A percentile compares a stretch with the other conserved stretches of the same genome.
Conservation (phyloP, 108 stramenopile species). For the Pseudonitzschia pungens region DNA sequence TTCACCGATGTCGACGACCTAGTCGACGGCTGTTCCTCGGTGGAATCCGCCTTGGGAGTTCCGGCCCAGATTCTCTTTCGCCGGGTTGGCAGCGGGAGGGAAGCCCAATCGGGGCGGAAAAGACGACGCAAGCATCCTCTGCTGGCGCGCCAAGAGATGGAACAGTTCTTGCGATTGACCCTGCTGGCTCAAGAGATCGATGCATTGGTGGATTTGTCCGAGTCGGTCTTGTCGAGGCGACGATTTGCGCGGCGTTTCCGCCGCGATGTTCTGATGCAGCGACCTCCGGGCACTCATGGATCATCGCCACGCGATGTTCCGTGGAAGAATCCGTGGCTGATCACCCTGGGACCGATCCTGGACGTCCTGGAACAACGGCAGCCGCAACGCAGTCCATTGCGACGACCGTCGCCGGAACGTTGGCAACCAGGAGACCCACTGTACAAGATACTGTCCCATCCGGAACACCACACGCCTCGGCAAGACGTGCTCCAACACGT, state of each 20-base stretch:
- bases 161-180: slow-evolving; percentile 30
- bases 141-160: slow-evolving; percentile 32
- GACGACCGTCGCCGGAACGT: not conserved
- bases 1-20: not conserved
- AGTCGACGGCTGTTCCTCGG: slow-evolving; percentile 1
- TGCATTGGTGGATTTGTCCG: slow-evolving; percentile 18
- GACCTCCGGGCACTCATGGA: not conserved
- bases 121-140: slow-evolving; percentile 16
- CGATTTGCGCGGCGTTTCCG: not conserved
- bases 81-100: slow-evolving; percentile 3
- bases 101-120: not conserved
- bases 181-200: slow-evolving; percentile 41
- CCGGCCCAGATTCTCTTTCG: slow-evolving; percentile 33
- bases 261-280: not conserved
- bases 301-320: not conserved
- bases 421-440: not conserved
- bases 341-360: slow-evolving; percentile 10
- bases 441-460: not conserved
- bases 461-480: not conserved
- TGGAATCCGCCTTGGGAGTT: slow-evolving; percentile 25
- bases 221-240: slow-evolving; percentile 14
- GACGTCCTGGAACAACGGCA: slow-evolving; percentile 14
- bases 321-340: slow-evolving; percentile 16
- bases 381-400: not conserved
- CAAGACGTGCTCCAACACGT: not conserved